phyloP scores from a whole-genome alignment of 805 yeast species.

The Brettanomyces naardenensis region DNA sequence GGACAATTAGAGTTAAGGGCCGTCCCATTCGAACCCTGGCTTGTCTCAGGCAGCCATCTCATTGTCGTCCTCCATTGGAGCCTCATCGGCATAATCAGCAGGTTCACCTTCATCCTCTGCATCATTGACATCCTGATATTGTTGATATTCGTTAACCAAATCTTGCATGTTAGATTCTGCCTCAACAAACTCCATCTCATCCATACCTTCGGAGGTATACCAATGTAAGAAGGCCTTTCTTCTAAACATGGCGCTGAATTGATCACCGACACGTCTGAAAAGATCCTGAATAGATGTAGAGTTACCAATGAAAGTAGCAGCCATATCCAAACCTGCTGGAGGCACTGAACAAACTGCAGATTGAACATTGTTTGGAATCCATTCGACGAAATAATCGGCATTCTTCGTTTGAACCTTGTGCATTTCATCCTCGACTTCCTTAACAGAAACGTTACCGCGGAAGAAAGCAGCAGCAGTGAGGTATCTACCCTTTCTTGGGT shows the following conservation, averaged over 20 bases:
- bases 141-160: slow-evolving; percentile 83
- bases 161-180: slow-evolving; percentile 90
- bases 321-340: slow-evolving; percentile 76
- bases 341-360: slow-evolving; percentile 90
- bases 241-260: slow-evolving; percentile 86
- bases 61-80: slow-evolving; percentile 37
- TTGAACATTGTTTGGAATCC: slow-evolving; percentile 95
- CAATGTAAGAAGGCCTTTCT: slow-evolving; percentile 95
- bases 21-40: too few species aligned
- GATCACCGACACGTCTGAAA: slow-evolving; percentile 83
- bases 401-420: slow-evolving; percentile 74
- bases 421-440: slow-evolving; percentile 94
- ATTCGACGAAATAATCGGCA: slow-evolving; percentile 80
- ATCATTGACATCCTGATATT: slow-evolving; percentile 76
- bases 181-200: slow-evolving; percentile 87
- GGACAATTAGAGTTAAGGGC: too few species aligned
- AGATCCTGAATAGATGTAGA: slow-evolving; percentile 89
- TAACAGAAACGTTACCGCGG: slow-evolving; percentile 87
- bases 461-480: slow-evolving; percentile 90
- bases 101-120: slow-evolving; percentile 71
- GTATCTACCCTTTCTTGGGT: slow-evolving; percentile 86
- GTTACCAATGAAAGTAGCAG: slow-evolving; percentile 91
- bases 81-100: slow-evolving; percentile 62
- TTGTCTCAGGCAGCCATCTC: slow-evolving; percentile 3
- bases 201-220: slow-evolving; percentile 96